Evolutionary conservation across 2,329 filamentous ascomycete species (phyloP).

Genomic region (Trichoderma koningii): DNA sequence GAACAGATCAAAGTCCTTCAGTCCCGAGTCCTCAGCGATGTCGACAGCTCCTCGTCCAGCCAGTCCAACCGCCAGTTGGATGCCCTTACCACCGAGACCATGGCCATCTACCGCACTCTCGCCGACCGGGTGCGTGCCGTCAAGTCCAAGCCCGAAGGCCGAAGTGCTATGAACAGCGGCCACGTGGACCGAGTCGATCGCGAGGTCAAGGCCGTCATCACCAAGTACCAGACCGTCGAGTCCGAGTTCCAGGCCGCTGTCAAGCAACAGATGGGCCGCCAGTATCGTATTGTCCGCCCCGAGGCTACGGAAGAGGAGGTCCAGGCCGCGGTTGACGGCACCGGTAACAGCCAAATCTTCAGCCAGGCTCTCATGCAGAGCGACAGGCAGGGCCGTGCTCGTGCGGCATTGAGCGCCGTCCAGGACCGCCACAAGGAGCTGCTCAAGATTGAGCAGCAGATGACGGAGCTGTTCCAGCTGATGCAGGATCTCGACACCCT

Average conservation of each 20-base stretch:
- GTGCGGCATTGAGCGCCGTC: conserved; percentile 76
- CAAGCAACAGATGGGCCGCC: conserved; percentile 80
- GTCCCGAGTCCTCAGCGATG: conserved; percentile 70
- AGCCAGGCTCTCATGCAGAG: conserved; percentile 81
- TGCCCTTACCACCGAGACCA: conserved; percentile 73
- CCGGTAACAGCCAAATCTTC: conserved; percentile 76
- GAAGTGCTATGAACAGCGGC: conserved; percentile 69
- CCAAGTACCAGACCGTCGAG: conserved; percentile 79
- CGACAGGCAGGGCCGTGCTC: conserved; percentile 78
- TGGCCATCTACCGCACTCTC: conserved; percentile 77
- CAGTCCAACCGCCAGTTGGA: conserved; percentile 71
- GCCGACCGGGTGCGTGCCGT: conserved; percentile 77
- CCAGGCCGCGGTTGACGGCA: conserved; percentile 72
- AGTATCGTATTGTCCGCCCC: conserved; percentile 86
- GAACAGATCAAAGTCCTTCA: conserved; percentile 72
- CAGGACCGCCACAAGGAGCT: conserved; percentile 82
- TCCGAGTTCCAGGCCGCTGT: conserved; percentile 77
- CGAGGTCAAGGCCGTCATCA: conserved; percentile 77
- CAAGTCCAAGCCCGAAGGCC: conserved; percentile 78
- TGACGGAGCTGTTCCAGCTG: conserved; percentile 82
- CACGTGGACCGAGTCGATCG: conserved; percentile 83
- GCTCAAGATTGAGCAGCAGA: conserved; percentile 87
- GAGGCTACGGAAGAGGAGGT: conserved; percentile 80
- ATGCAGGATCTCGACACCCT: conserved; percentile 88
- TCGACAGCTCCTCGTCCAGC: conserved; percentile 69